Evolutionary conservation across 495 filamentous ascomycete genomes (phyloP).

Genomic region (Aspergillus cristatus): DNA sequence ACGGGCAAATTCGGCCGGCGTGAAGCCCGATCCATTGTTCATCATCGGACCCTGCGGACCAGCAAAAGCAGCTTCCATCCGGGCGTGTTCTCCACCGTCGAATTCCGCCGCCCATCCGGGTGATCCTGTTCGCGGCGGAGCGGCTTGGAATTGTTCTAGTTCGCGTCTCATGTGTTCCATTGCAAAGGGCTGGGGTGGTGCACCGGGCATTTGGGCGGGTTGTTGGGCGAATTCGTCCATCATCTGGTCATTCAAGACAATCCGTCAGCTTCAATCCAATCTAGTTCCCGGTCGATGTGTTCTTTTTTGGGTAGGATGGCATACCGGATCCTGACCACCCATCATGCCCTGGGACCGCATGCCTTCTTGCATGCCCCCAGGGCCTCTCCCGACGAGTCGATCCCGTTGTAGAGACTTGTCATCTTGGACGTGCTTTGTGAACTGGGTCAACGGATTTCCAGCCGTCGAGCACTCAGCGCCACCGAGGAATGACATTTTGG

Average conservation of each 20-base stretch:
- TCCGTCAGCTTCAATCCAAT: slow-evolving; percentile 13
- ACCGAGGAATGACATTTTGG: slow-evolving; percentile 80
- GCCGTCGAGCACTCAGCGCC: slow-evolving; percentile 96
- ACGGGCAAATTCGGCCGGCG: slow-evolving; percentile 73
- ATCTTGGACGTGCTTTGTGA: slow-evolving; percentile 88
- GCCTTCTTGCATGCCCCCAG: slow-evolving; percentile 51
- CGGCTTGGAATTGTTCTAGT: slow-evolving; percentile 51
- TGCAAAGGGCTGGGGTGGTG: slow-evolving; percentile 47
- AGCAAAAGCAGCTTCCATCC: slow-evolving; percentile 74
- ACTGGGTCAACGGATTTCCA: slow-evolving; percentile 91
- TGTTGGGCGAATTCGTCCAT: slow-evolving; percentile 89
- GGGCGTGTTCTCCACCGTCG: slow-evolving; percentile 55
- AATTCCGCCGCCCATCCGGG: slow-evolving; percentile 66
- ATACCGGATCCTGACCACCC: slow-evolving; percentile 54
- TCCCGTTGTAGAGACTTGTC: slow-evolving; percentile 92
- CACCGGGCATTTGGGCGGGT: slow-evolving; percentile 47
- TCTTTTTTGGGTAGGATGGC: slow-evolving; percentile 6
- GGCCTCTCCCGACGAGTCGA: slow-evolving; percentile 63
- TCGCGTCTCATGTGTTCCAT: slow-evolving; percentile 64
- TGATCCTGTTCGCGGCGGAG: slow-evolving; percentile 46
- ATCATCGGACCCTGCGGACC: slow-evolving; percentile 38
- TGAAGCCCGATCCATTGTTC: slow-evolving; percentile 52
- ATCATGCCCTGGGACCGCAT: slow-evolving; percentile 54
- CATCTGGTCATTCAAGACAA: slow-evolving; percentile 46
- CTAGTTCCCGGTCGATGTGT: not conserved